Percentiles rank a stretch among this genome's conserved stretches.
These are phyloP conservation scores for Kwoniella europaea DNA, from an alignment of 768 basidiomycete species.

Conservation along the genomic window DNA sequence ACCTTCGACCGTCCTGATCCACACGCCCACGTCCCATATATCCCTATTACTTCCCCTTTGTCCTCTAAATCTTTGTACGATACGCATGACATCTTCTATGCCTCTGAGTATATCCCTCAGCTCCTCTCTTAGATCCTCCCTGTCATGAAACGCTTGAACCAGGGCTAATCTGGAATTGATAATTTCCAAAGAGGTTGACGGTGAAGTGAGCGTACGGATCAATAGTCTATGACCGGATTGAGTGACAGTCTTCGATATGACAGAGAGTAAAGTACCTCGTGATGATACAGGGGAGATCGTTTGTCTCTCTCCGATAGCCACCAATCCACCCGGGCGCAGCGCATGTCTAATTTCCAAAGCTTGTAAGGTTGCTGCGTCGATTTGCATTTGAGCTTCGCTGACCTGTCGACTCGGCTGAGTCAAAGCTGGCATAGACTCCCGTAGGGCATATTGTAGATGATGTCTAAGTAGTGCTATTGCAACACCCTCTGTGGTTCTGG, in stretches of 20 bases:
- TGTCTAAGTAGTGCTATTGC: slow-evolving; percentile 44
- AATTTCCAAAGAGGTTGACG: slow-evolving; percentile 37
- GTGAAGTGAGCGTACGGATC: slow-evolving; percentile 50
- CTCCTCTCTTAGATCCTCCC: slow-evolving; percentile 46
- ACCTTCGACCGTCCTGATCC: slow-evolving; percentile 40
- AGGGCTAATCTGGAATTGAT: slow-evolving; percentile 49
- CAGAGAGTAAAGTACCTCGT: slow-evolving; percentile 53
- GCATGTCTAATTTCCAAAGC: slow-evolving; percentile 57
- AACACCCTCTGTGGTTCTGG: slow-evolving; percentile 21
- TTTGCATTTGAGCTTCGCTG: slow-evolving; percentile 45
- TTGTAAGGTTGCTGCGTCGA: slow-evolving; percentile 56
- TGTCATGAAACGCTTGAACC: slow-evolving; percentile 49
- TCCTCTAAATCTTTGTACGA: slow-evolving; percentile 50
- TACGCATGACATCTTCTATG: slow-evolving; percentile 50
- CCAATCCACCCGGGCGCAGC: slow-evolving; percentile 41
- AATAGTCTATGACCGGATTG: slow-evolving; percentile 53
- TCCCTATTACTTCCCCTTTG: slow-evolving; percentile 45
- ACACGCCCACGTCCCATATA: slow-evolving; percentile 46
- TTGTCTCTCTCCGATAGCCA: slow-evolving; percentile 19
- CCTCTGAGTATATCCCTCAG: slow-evolving; percentile 38
- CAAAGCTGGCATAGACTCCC: slow-evolving; percentile 51
- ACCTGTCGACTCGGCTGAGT: slow-evolving; percentile 41
- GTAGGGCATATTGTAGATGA: slow-evolving; percentile 51
- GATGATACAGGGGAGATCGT: slow-evolving; percentile 40
- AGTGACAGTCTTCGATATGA: slow-evolving; percentile 50